Conservation (phyloP, 2,329 filamentous ascomycete genomes). For the Trichoderma sp. region DNA sequence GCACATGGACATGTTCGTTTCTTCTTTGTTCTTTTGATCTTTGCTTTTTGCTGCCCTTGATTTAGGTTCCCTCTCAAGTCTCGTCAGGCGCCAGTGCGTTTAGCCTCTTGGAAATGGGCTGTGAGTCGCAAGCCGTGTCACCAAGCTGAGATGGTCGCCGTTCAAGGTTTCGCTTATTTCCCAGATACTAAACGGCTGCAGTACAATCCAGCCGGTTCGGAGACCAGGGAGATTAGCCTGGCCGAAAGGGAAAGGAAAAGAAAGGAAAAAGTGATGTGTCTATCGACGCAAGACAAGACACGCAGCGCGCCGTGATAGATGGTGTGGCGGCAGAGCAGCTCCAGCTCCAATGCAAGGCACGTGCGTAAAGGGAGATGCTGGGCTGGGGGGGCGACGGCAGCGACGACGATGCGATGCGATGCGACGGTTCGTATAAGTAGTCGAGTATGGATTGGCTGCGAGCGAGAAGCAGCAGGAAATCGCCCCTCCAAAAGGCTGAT, state of each 20-base stretch:
- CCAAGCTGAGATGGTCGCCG: neutral
- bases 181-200: neutral
- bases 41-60: neutral
- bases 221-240: neutral
- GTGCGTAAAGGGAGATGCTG: constrained; percentile 22
- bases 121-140: constrained; percentile 17
- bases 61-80: neutral
- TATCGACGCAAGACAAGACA: constrained; percentile 5
- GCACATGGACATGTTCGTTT: constrained; percentile 22
- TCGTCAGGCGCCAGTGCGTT: neutral
- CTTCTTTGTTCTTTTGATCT: neutral
- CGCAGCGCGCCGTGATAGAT: neutral
- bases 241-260: neutral
- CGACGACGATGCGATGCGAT: neutral
- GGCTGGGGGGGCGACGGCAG: constrained; percentile 7
- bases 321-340: neutral
- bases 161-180: neutral
- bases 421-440: constrained; percentile 3
- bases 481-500: constrained; percentile 15
- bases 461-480: constrained; percentile 4
- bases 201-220: neutral
- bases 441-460: constrained; percentile 6
- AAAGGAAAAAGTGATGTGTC: neutral
- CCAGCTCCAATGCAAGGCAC: constrained; percentile 14
- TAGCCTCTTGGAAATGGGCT: constrained; percentile 1